Evolutionary conservation across 768 basidiomycete genomes (phyloP), one percentile per base, ranked within the genome.

Genomic region (Amanita rimosa): DNA sequence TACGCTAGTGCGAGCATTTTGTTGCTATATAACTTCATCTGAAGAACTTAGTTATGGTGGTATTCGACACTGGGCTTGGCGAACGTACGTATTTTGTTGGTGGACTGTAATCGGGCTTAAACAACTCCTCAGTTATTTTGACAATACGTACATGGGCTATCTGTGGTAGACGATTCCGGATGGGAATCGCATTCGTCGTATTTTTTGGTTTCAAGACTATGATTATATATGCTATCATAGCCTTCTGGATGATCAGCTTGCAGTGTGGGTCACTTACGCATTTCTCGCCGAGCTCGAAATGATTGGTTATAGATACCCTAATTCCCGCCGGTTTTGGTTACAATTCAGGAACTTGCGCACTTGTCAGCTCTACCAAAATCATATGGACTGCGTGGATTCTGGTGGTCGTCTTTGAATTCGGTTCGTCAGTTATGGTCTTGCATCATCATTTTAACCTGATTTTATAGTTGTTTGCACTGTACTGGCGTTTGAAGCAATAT

Each of bases 141-240:
- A 48, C 47, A 21, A 14, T 48, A 26, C 36, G 47, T 17, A 48
- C 47, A 17, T 48, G 47, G 47, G 47, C 47, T 4, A 48, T 48
- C 16, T 48, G 47, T 3, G 47, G 47, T 7, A 39, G 38, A 24
- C 17, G 35, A 3, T 22, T 17, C 36, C 21, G 35, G 24, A 26
- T 39, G 27, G 47, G 37, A 29, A 34, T 48, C 13, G 37, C 11
- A 14, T 36, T 48, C 27, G 10, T 33, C 27, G 7, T 38, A 19
- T 48, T 39, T 16, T 48, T 48, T 37, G 4, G 39, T 21, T 27
- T 34, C 36, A 48, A 48, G 29, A 40, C 47, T 8, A 29, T 13
- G 24, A 21, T 33, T 13, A 22, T 14, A 6, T 48, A 36, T 16
- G 17, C 14, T 13, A 22, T 48, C 29, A 7, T 37, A 6, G 36